These are phyloP conservation scores for Acrocalymma vagum DNA, from an alignment of 2,329 filamentous ascomycete genomes.

Conservation along the genomic window DNA sequence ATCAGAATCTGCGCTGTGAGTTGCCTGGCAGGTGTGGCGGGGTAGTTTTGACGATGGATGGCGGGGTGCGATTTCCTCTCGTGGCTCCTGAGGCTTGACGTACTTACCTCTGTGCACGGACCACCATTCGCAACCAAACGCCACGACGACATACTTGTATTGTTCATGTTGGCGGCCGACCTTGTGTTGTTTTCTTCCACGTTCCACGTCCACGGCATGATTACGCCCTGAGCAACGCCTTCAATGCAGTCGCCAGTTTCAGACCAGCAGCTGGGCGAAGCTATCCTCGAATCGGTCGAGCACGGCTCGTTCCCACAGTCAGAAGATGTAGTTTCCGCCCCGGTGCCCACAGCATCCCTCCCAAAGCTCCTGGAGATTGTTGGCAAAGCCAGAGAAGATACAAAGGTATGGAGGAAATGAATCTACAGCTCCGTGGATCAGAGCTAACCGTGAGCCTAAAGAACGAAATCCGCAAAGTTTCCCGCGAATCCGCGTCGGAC, in stretches of 20 bases:
- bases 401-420: conserved; percentile 55
- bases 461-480: conserved; percentile 78
- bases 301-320: conserved; percentile 65
- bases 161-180: too few species aligned
- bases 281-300: conserved; percentile 71
- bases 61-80: too few species aligned
- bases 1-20: too few species aligned
- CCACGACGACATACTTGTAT: conserved; percentile 13
- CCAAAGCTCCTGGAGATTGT: conserved; percentile 61
- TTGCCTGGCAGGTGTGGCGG: too few species aligned
- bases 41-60: too few species aligned
- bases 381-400: conserved; percentile 59
- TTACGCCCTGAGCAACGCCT: conserved; percentile 10
- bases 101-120: too few species aligned
- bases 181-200: too few species aligned
- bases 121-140: too few species aligned
- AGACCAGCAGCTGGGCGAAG: conserved; percentile 60
- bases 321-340: conserved; percentile 63
- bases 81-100: too few species aligned
- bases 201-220: conserved; percentile 23
- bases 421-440: neutral
- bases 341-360: conserved; percentile 59
- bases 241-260: conserved; percentile 40
- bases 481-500: conserved; percentile 78
- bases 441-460: conserved; percentile 41